Evolutionary conservation across 495 filamentous ascomycete genomes (phyloP).

Genomic region (Penicillium waksmanii): DNA sequence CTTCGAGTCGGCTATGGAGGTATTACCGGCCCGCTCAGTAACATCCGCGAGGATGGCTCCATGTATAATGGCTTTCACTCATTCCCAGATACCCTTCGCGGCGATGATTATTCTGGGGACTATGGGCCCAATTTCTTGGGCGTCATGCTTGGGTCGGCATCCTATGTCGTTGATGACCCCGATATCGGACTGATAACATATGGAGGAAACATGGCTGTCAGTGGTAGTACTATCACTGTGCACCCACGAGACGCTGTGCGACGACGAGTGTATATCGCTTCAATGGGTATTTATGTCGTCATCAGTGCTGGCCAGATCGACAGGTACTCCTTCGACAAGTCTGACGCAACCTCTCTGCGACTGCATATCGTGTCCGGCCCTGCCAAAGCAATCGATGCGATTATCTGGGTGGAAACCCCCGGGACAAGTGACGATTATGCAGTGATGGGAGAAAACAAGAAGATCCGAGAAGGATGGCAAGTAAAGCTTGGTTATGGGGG

Average conservation of each 20-base stretch:
- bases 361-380: slow-evolving; percentile 9
- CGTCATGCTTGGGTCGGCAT: slow-evolving; percentile 43
- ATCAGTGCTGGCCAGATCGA: slow-evolving; percentile 45
- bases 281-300: slow-evolving; percentile 42
- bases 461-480: slow-evolving; percentile 15
- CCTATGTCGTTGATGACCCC: slow-evolving; percentile 46
- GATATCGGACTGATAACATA: slow-evolving; percentile 44
- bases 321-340: slow-evolving; percentile 27
- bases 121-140: slow-evolving; percentile 56
- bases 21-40: slow-evolving; percentile 50
- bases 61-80: slow-evolving; percentile 54
- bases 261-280: slow-evolving; percentile 46
- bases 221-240: slow-evolving; percentile 26
- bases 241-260: slow-evolving; percentile 45
- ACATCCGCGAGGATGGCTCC: slow-evolving; percentile 53
- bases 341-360: slow-evolving; percentile 1
- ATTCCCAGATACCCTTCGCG: slow-evolving; percentile 52
- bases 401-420: slow-evolving; percentile 20
- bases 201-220: slow-evolving; percentile 39
- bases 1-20: slow-evolving; percentile 55
- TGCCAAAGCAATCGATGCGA: not conserved
- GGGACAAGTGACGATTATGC: slow-evolving; percentile 10
- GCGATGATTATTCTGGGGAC: slow-evolving; percentile 57
- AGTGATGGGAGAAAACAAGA: slow-evolving; percentile 4
- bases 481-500: slow-evolving; percentile 13